Evolutionary conservation across 495 filamentous ascomycete genomes (phyloP), one percentile per base, ranked within the genome.

Genomic region (Penicillium mononematosum): DNA sequence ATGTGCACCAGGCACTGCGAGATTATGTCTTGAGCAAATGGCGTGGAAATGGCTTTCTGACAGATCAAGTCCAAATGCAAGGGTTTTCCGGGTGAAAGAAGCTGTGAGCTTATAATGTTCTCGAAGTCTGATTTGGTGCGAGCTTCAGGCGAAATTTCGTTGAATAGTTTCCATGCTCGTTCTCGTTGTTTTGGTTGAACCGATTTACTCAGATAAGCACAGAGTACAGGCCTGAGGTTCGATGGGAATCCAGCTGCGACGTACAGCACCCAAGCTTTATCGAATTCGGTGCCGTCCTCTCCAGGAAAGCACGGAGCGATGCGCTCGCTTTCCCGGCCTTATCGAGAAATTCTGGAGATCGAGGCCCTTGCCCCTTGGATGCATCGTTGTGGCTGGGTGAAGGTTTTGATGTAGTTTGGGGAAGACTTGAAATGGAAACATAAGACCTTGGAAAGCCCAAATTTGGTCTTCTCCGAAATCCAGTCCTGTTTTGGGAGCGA

Each of bases 141-240:
- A 20, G 63, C 48, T 16, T 67, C 36, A 2, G 52, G 34, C 20
- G 70, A 52, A 42, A 81, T 77, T 14, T 43, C 29, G 24, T 75
- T 56, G 55, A 84, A 80, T 4, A 83, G 22, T 9, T 69, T 59
- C 53, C 73, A 67, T n/a, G 67, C 67, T 32, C 76, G 64, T 62
- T 72, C 66, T 31, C 63, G 53, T 64, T 83, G 72, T 25, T 71
- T 64, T 83, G 72, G 17, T 71, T 27, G 1, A 45, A 24, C 10
- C 6, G 81, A 81, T 6, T 39, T 55, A 36, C 68, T 70, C 19
- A 83, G 55, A 56, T 68, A 75, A 11, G 58, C 66, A 48, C 78
- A 70, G 19, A 81, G 62, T 44, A 67, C 59, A 17, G 67, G 62
- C 20, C 59, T 69, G 24, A 63, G 27, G 10, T 66, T 55, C 17